phyloP scores from a whole-genome alignment of 2,329 filamentous ascomycete species.

The Chaetomium globosum region DNA sequence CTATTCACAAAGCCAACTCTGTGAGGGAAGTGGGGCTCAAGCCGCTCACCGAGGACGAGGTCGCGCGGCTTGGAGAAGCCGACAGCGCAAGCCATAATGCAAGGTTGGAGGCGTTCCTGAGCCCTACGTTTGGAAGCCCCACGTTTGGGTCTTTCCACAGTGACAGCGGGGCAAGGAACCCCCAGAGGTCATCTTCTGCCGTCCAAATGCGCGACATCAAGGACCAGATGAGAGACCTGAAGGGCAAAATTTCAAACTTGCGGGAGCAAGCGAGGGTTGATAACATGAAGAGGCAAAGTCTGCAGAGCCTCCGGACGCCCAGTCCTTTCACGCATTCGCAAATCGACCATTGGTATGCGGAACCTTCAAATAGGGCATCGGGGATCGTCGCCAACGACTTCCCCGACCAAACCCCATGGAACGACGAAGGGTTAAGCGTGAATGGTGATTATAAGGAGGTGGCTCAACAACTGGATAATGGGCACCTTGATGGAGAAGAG shows the following conservation, averaged over 20 bases:
- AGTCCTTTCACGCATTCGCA: conserved; percentile 77
- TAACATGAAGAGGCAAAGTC: conserved; percentile 73
- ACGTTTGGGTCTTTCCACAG: conserved; percentile 45
- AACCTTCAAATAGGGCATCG: conserved; percentile 38
- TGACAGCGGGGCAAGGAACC: conserved; percentile 45
- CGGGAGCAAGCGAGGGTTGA: conserved; percentile 79
- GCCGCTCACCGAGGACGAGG: conserved; percentile 58
- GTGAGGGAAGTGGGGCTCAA: conserved; percentile 52
- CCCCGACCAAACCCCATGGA: conserved; percentile 38
- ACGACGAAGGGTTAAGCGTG: conserved; percentile 39
- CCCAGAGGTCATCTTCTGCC: conserved; percentile 69
- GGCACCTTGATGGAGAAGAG: conserved; percentile 37
- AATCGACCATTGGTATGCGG: conserved; percentile 56
- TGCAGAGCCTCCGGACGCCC: conserved; percentile 72
- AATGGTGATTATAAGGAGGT: conserved; percentile 36
- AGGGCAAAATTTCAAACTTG: conserved; percentile 79
- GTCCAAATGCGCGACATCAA: conserved; percentile 73
- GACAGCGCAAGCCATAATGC: conserved; percentile 37
- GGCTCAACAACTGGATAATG: conserved; percentile 18
- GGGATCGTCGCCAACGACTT: conserved; percentile 20
- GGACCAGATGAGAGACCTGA: conserved; percentile 82
- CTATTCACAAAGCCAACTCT: conserved; percentile 46
- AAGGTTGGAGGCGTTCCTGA: conserved; percentile 47
- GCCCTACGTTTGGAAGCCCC: conserved; percentile 53
- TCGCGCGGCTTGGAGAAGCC: conserved; percentile 35